Percentiles rank a stretch among this genome's conserved stretches.
phyloP scores from a whole-genome alignment of 805 yeast genomes.

The Zygosaccharomyces gambellarensis region DNA sequence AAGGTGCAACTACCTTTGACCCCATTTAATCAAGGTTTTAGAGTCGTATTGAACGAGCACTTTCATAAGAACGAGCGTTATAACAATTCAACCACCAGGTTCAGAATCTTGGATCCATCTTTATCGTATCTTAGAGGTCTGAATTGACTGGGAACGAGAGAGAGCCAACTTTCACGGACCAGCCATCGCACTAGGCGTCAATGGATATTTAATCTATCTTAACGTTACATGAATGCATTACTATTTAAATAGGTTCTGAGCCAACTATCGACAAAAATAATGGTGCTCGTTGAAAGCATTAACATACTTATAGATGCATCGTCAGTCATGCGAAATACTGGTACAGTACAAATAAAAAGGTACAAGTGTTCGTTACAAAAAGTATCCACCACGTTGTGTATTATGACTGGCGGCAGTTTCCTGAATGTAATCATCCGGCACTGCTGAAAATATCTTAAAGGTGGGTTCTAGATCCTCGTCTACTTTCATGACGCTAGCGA shows the following conservation, averaged over 20 bases:
- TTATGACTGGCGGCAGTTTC: slow-evolving; percentile 26
- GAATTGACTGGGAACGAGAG: background rate
- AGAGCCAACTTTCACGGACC: background rate
- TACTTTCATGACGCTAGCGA: slow-evolving; percentile 96
- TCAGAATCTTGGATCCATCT: background rate
- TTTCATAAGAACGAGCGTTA: background rate
- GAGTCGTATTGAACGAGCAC: background rate
- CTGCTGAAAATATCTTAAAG: slow-evolving; percentile 92
- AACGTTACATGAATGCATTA: background rate
- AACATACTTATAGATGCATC: slow-evolving; percentile 1
- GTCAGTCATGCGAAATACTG: slow-evolving; percentile 5
- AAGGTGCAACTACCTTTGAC: background rate
- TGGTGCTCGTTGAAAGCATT: background rate
- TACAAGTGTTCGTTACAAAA: slow-evolving; percentile 21
- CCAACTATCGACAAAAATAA: background rate
- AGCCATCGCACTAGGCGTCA: background rate
- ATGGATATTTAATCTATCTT: background rate
- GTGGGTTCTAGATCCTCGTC: slow-evolving; percentile 82
- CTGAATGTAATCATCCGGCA: slow-evolving; percentile 65
- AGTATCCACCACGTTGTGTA: slow-evolving; percentile 36
- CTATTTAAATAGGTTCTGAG: background rate
- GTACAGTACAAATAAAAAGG: slow-evolving; percentile 1
- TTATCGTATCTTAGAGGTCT: background rate
- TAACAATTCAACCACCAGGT: background rate
- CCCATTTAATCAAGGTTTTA: background rate